phyloP scores from a whole-genome alignment of 2,329 filamentous ascomycete species.

The Ophiostoma piceae region DNA sequence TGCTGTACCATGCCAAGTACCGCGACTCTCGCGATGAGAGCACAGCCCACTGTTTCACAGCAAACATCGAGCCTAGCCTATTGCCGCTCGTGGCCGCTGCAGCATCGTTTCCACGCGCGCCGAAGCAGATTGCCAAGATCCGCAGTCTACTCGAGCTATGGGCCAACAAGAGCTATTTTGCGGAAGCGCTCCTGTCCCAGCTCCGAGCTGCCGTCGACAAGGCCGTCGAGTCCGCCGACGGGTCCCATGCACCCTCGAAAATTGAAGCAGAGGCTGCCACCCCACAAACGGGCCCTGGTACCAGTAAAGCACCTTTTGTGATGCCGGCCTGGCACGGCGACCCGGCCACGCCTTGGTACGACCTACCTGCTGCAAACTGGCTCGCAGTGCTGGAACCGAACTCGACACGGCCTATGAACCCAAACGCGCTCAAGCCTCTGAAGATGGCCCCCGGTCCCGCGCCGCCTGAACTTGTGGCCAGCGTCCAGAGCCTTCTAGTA shows the following conservation, averaged over 20 bases:
- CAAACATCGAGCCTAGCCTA: constrained; percentile 54
- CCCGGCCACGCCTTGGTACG: constrained; percentile 66
- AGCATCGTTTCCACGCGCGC: constrained; percentile 53
- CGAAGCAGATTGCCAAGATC: constrained; percentile 63
- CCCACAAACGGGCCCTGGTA: not conserved
- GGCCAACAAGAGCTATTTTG: constrained; percentile 61
- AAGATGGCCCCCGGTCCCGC: constrained; percentile 64
- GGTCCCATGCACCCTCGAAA: not conserved
- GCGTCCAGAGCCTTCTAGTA: constrained; percentile 64
- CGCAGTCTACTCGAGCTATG: constrained; percentile 62
- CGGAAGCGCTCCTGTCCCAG: constrained; percentile 46
- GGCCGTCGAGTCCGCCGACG: constrained; percentile 4
- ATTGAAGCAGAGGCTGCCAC: constrained; percentile 31
- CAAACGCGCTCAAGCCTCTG: constrained; percentile 64
- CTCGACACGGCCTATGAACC: constrained; percentile 67
- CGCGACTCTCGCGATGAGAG: constrained; percentile 52
- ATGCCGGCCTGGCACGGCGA: constrained; percentile 77
- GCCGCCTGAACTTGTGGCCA: constrained; percentile 58
- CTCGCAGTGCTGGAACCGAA: constrained; percentile 73
- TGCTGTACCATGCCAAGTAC: constrained; percentile 70
- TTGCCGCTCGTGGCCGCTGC: constrained; percentile 57
- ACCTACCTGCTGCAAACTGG: constrained; percentile 76
- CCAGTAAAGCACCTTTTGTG: constrained; percentile 53
- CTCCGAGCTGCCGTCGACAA: constrained; percentile 54
- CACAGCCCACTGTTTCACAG: constrained; percentile 45